Percentiles rank a stretch among this genome's conserved stretches.
These are phyloP conservation scores for Torulaspora pretoriensis DNA, from an alignment of 1,139 yeast species.

Conservation along the genomic window DNA sequence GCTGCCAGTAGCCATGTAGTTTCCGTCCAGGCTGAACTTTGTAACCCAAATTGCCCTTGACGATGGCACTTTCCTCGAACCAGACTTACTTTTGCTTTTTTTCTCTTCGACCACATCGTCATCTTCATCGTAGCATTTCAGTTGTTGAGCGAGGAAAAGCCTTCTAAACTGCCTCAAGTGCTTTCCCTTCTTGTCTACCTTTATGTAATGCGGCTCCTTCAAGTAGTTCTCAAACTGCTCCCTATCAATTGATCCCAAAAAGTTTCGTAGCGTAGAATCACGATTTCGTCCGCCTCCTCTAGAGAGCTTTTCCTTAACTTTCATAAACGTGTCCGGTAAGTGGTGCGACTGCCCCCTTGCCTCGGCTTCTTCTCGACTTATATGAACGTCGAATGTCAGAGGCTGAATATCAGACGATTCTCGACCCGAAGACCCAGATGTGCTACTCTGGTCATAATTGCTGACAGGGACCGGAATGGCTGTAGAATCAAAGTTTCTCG, in stretches of 20 bases:
- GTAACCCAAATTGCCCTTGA: slow-evolving; percentile 59
- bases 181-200: slow-evolving; percentile 43
- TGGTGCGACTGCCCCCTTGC: slow-evolving; percentile 1
- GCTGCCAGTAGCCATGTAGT: slow-evolving; percentile 78
- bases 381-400: slow-evolving; percentile 23
- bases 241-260: slow-evolving; percentile 29
- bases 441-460: slow-evolving; percentile 4
- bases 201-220: slow-evolving; percentile 52
- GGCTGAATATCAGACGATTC: slow-evolving; percentile 31
- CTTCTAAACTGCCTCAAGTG: slow-evolving; percentile 49
- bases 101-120: slow-evolving; percentile 12
- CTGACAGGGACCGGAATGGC: neutral
- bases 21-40: slow-evolving; percentile 75
- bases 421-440: slow-evolving; percentile 7
- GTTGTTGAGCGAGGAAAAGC: slow-evolving; percentile 77
- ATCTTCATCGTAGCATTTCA: slow-evolving; percentile 36
- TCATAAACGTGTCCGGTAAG: slow-evolving; percentile 8
- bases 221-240: slow-evolving; percentile 41
- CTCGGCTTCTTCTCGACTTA: slow-evolving; percentile 6
- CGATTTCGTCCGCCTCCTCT: slow-evolving; percentile 5
- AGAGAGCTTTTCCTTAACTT: slow-evolving; percentile 13
- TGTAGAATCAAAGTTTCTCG: slow-evolving; percentile 1
- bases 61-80: slow-evolving; percentile 6
- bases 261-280: slow-evolving; percentile 8
- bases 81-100: slow-evolving; percentile 7